Evolutionary conservation across 257 asterid species (phyloP).

Genomic region (Scutellaria minor): DNA sequence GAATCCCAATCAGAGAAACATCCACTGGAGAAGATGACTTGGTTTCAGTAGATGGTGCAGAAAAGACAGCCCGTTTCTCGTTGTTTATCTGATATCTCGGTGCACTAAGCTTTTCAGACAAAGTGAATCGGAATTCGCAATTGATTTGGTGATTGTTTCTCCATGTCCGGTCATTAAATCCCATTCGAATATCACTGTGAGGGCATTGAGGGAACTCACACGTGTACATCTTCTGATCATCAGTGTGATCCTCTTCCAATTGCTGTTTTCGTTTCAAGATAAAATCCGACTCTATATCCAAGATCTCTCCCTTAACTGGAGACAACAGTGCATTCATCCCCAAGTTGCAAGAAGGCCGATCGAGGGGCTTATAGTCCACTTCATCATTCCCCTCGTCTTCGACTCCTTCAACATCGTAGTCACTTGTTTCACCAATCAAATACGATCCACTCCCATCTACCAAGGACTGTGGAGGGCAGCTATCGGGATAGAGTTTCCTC

Average conservation of each 20-base stretch:
- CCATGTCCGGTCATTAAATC: slow-evolving; percentile 49
- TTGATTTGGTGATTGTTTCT: slow-evolving; percentile 55
- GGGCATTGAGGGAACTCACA: slow-evolving; percentile 56
- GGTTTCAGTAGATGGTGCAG: slow-evolving; percentile 29
- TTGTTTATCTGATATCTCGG: slow-evolving; percentile 39
- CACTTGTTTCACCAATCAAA: slow-evolving; percentile 34
- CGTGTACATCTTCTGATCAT: slow-evolving; percentile 43
- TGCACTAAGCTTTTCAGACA: slow-evolving; percentile 24
- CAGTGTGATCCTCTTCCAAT: slow-evolving; percentile 25
- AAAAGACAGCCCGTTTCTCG: slow-evolving; percentile 34
- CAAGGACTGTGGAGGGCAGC: slow-evolving; percentile 26
- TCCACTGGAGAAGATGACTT: slow-evolving; percentile 31
- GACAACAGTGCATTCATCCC: background rate
- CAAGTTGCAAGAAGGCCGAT: slow-evolving; percentile 22
- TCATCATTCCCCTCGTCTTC: slow-evolving; percentile 37
- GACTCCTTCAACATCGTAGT: slow-evolving; percentile 51
- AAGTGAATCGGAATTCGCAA: slow-evolving; percentile 42
- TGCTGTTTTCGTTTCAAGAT: slow-evolving; percentile 46
- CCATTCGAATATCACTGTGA: slow-evolving; percentile 44
- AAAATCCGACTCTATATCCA: slow-evolving; percentile 42
- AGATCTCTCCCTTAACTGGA: slow-evolving; percentile 46
- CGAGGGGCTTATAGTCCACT: slow-evolving; percentile 38
- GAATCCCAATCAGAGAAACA: slow-evolving; percentile 43
- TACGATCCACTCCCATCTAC: slow-evolving; percentile 34
- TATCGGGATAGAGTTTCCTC: slow-evolving; percentile 39